Evolutionary conservation across 2,329 filamentous ascomycete species (phyloP).

Genomic region (Pseudogymnoascus sp.): DNA sequence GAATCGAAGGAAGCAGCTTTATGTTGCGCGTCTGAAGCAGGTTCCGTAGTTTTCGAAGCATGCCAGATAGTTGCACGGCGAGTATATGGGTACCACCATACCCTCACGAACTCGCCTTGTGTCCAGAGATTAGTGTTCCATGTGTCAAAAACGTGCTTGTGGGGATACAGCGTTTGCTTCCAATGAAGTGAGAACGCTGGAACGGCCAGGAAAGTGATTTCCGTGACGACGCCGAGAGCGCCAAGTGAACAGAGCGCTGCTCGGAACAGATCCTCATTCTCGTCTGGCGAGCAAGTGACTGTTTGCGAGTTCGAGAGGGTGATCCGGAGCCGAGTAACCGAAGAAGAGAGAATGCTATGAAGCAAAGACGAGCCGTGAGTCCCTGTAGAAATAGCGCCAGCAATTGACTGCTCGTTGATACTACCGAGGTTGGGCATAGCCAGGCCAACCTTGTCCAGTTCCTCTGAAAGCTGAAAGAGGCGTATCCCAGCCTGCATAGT

Average conservation of each 20-base stretch:
- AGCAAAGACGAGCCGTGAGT: slow-evolving; percentile 83
- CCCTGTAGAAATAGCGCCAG: slow-evolving; percentile 83
- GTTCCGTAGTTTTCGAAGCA: slow-evolving; percentile 66
- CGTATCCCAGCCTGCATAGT: slow-evolving; percentile 85
- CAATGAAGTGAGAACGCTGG: slow-evolving; percentile 79
- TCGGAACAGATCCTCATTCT: slow-evolving; percentile 73
- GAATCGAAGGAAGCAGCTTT: slow-evolving; percentile 69
- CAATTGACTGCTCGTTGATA: slow-evolving; percentile 90
- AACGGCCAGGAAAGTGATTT: slow-evolving; percentile 76
- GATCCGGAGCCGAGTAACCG: slow-evolving; percentile 65
- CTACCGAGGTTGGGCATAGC: slow-evolving; percentile 89
- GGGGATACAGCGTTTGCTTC: slow-evolving; percentile 68
- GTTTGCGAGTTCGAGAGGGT: slow-evolving; percentile 74
- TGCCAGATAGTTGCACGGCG: slow-evolving; percentile 82
- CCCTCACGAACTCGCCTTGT: slow-evolving; percentile 76
- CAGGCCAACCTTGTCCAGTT: slow-evolving; percentile 65
- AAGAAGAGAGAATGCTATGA: slow-evolving; percentile 79
- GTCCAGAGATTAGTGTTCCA: slow-evolving; percentile 77
- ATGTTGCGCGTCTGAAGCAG: slow-evolving; percentile 45
- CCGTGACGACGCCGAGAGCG: slow-evolving; percentile 81
- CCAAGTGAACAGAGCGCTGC: slow-evolving; percentile 83
- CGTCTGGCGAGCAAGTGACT: slow-evolving; percentile 56
- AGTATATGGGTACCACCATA: slow-evolving; percentile 97
- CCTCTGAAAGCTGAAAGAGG: slow-evolving; percentile 62
- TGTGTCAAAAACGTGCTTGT: slow-evolving; percentile 56